Percentiles rank a stretch among this genome's conserved stretches.
phyloP scores from a whole-genome alignment of 2,329 filamentous ascomycete species.

The Bimuria novae-zelandiae region DNA sequence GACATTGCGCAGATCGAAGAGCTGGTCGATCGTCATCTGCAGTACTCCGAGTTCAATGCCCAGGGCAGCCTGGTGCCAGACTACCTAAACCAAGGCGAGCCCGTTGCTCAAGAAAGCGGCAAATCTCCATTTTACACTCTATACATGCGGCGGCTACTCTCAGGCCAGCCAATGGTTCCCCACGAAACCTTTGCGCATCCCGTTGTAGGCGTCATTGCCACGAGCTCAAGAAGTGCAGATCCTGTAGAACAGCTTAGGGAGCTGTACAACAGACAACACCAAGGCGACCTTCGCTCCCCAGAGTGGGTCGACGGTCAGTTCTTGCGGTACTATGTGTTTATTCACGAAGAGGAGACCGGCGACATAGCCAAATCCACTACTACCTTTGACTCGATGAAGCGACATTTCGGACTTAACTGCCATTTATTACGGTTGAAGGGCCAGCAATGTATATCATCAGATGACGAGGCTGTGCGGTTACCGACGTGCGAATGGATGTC shows the following conservation, averaged over 20 bases:
- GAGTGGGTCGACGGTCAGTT: conserved; percentile 91
- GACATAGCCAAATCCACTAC: conserved; percentile 88
- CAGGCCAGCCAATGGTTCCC: conserved; percentile 74
- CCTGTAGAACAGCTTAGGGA: conserved; percentile 86
- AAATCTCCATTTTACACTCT: conserved; percentile 81
- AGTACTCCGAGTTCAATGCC: conserved; percentile 67
- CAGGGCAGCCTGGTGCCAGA: conserved; percentile 43
- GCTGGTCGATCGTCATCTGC: conserved; percentile 78
- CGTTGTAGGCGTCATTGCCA: conserved; percentile 91
- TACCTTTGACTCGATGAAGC: conserved; percentile 98
- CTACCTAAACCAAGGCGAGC: conserved; percentile 48
- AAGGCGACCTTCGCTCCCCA: conserved; percentile 73
- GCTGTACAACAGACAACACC: conserved; percentile 83
- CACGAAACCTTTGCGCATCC: conserved; percentile 96
- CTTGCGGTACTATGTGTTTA: conserved; percentile 90
- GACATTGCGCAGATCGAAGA: conserved; percentile 74
- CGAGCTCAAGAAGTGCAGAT: conserved; percentile 81
- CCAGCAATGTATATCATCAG: conserved; percentile 81
- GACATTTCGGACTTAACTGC: conserved; percentile 95
- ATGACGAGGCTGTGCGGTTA: conserved; percentile 85
- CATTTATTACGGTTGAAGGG: conserved; percentile 86
- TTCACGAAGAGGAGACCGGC: conserved; percentile 94
- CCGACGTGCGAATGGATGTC: conserved; percentile 88
- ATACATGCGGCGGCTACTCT: conserved; percentile 82
- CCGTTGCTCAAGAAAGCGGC: conserved; percentile 27